Percentiles rank a stretch among this genome's conserved stretches.
Conservation (phyloP, 2,329 filamentous ascomycete species). For the Ophiostoma montium region DNA sequence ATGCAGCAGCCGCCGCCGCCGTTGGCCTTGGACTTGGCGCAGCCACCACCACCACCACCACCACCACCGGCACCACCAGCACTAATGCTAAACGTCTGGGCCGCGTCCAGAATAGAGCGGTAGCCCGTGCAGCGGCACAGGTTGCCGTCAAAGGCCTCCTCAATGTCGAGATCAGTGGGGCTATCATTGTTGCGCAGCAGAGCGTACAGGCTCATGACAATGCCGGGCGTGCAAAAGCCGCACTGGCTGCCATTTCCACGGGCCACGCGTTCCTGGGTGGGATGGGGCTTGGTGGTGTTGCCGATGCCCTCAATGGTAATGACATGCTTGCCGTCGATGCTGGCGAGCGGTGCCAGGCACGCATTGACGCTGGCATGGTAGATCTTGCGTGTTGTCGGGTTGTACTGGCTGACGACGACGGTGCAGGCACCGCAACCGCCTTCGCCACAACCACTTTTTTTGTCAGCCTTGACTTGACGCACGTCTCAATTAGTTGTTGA, state of each 20-base stretch:
- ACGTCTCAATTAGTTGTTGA: not conserved
- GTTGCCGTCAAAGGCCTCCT: slow-evolving; percentile 96
- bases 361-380: slow-evolving; percentile 97
- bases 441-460: slow-evolving; percentile 84
- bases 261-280: slow-evolving; percentile 80
- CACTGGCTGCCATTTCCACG: slow-evolving; percentile 81
- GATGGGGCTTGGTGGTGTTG: slow-evolving; percentile 72
- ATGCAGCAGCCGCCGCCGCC: slow-evolving; percentile 55
- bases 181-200: slow-evolving; percentile 70
- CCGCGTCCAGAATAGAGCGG: slow-evolving; percentile 82
- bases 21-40: slow-evolving; percentile 34
- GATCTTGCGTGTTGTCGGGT: slow-evolving; percentile 80
- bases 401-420: slow-evolving; percentile 85
- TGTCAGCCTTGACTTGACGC: too few relatives aligned
- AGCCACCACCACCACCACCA: slow-evolving; percentile 20
- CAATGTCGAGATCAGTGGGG: slow-evolving; percentile 69
- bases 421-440: slow-evolving; percentile 95
- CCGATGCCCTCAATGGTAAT: slow-evolving; percentile 97
- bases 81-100: slow-evolving; percentile 63
- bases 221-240: slow-evolving; percentile 90
- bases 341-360: slow-evolving; percentile 82
- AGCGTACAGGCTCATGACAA: slow-evolving; percentile 96
- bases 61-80: slow-evolving; percentile 22
- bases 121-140: slow-evolving; percentile 94
- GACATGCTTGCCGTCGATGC: slow-evolving; percentile 93